Percentiles rank a stretch among this genome's conserved stretches.
phyloP scores from a whole-genome alignment of 805 yeast species.

The Kockiozyma suomiensis region DNA sequence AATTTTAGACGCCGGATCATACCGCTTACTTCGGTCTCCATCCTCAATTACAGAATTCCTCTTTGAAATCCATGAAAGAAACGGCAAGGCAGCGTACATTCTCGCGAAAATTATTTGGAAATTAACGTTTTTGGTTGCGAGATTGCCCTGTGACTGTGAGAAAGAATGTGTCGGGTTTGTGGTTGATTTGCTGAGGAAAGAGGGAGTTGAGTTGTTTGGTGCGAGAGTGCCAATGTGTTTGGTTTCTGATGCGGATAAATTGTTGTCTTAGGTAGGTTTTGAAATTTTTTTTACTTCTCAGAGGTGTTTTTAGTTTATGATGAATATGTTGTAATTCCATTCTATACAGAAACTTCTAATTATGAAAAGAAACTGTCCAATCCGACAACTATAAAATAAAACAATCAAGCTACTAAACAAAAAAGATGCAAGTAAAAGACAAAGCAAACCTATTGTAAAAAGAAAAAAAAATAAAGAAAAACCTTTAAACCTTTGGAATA shows the following conservation, averaged over 20 bases:
- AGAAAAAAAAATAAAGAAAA: not conserved
- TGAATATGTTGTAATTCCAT: too few species aligned
- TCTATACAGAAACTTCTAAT: too few species aligned
- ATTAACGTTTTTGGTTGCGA: not conserved
- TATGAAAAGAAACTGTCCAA: too few species aligned
- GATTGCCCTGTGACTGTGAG: not conserved
- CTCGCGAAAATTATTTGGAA: not conserved
- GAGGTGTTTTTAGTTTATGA: too few species aligned
- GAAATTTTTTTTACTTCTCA: not conserved
- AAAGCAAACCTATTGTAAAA: not conserved
- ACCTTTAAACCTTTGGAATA: not conserved
- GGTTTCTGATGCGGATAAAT: not conserved
- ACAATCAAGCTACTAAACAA: not conserved
- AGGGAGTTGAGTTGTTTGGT: not conserved
- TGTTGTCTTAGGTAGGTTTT: too few species aligned
- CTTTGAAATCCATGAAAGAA: not conserved
- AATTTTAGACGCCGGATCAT: not conserved
- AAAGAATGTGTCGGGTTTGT: not conserved
- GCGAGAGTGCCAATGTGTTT: not conserved
- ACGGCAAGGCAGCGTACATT: not conserved
- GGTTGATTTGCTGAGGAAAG: not conserved
- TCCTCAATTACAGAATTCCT: not conserved
- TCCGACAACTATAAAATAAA: too few species aligned
- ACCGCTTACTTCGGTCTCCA: not conserved
- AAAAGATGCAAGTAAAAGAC: not conserved